Evolutionary conservation across 1,139 yeast genomes (phyloP), one percentile per base, ranked within the genome.

Genomic region (Lodderomyces orthopsilosis): DNA sequence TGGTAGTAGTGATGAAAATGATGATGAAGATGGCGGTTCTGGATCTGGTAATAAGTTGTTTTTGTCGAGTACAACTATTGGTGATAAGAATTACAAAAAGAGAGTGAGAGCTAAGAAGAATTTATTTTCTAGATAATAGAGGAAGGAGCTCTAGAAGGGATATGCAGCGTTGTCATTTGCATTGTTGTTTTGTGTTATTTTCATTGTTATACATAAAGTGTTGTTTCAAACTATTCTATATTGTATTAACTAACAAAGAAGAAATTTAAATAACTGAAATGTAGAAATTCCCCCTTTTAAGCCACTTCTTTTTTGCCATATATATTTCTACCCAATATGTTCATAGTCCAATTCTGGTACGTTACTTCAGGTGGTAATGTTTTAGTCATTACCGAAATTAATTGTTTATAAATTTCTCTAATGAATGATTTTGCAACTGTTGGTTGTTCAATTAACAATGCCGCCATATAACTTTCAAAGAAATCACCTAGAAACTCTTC

Each of bases 381-480:
- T 34, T 43, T 42, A 4, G 56, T 50, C 4, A 52, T 52, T 1
- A 50, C 52, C 8, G 51, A 54, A 40, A 70, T 57, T 2, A 70
- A 57, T 36, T 60, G 57, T 41, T 56, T 59, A 44, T 67, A 71
- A 14, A 71, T 62, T 35, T 59, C 60, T 35, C 57, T 55, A 17
- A 71, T 65, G 60, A 70, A 71, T 18, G 46, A 41, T 44, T 63
- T 65, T 0, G 76, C 75, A 3, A 57, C 63, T 4, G 57, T 58
- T 1, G 75, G 75, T 47, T 60, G 70, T 49, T 70, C 75, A 28
- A 70, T 49, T 40, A 63, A 65, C 37, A 71, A 57, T 0, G 76
- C 74, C n/a, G 75, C 77, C 27, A 70, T 69, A 44, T 71, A 71
- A 38, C 67, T 68, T 49, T 71, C 77, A 45, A 71, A 71, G 50